Base-by-base conservation (phyloP, 1,284 basidiomycete genomes). In the Austroboletus niveus region DNA sequence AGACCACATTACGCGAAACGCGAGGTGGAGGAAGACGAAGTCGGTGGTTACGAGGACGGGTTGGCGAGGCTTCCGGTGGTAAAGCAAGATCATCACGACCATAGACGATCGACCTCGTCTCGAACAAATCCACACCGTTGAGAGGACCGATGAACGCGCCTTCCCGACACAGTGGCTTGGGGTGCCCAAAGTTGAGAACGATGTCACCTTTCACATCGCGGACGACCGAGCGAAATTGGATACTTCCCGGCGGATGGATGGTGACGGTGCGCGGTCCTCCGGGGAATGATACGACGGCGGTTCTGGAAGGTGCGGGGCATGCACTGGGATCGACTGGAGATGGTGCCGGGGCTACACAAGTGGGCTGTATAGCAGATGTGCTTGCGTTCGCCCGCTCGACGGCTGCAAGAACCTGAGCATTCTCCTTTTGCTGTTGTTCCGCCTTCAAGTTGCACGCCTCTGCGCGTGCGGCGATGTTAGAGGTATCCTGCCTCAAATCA, bases 251-350 rank as follows among this genome's bases (percentile, higher is more conserved):
- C 5, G 64, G 60, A 11, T 66, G 62, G n/a, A 66, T 65, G 4
- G 61, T 66, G 30, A 66, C 1, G n/a, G 61, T 64, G 11, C 61
- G 60, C 2, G 64, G 48, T 10, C 62, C 58, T 0, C 62, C 64
- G 4, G 64, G 64, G 15, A 65, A 63, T 0, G 52, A 54, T 30
- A 63, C n/a, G 20, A 51, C 3, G 4, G 60, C 62, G 20, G 14
- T 35, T 14, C 17, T 47, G 36, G 57, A 47, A 8, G 48, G 29
- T 9, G 41, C 38, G 39, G 40, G 47, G 4, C 27, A 24, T 3
- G n/a, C 5, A 5, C 0, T 0, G n/a, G 39, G 10, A n/a, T 52
- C 45, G 9, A 14, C 22, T 17, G 47, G 40, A n/a, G 58, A 52
- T 1, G 38, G 38, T 0, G 11, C 47, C 0, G 51, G 52, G 15